Conservation (phyloP, 164 flowering plant species). For the Piper longum region DNA sequence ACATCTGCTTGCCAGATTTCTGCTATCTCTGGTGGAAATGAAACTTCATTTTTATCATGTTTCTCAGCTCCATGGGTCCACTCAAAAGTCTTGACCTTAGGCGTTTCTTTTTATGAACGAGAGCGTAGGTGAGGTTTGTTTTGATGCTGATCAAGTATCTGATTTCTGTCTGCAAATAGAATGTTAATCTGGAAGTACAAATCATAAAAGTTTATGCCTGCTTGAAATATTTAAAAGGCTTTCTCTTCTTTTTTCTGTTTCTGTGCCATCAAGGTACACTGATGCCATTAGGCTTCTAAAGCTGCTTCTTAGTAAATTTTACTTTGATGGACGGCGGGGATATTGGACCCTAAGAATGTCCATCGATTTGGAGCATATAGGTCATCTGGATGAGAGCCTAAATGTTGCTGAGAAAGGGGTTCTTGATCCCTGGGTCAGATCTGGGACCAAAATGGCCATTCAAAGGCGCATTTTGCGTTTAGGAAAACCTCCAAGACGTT, state of each 20-base stretch:
- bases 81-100: slow-evolving; percentile 63
- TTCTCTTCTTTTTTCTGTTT: not conserved
- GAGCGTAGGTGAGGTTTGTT: slow-evolving; percentile 40
- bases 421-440: slow-evolving; percentile 81
- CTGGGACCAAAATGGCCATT: slow-evolving; percentile 79
- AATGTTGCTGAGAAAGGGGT: slow-evolving; percentile 73
- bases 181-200: not conserved
- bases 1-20: slow-evolving; percentile 43
- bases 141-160: not conserved
- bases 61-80: slow-evolving; percentile 72
- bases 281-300: slow-evolving; percentile 59
- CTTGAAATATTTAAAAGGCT: not conserved
- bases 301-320: slow-evolving; percentile 27
- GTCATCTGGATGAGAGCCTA: slow-evolving; percentile 61
- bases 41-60: slow-evolving; percentile 22
- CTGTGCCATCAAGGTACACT: slow-evolving; percentile 36
- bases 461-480: slow-evolving; percentile 78
- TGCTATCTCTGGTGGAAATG: slow-evolving; percentile 15
- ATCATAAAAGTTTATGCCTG: not conserved
- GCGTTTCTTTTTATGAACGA: slow-evolving; percentile 67
- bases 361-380: slow-evolving; percentile 71
- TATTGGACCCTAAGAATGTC: slow-evolving; percentile 86
- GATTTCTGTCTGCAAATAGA: not conserved
- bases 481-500: slow-evolving; percentile 95
- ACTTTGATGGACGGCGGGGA: slow-evolving; percentile 71